Evolutionary conservation across 2,329 filamentous ascomycete genomes (phyloP).

Genomic region (Fusarium torreyae): DNA sequence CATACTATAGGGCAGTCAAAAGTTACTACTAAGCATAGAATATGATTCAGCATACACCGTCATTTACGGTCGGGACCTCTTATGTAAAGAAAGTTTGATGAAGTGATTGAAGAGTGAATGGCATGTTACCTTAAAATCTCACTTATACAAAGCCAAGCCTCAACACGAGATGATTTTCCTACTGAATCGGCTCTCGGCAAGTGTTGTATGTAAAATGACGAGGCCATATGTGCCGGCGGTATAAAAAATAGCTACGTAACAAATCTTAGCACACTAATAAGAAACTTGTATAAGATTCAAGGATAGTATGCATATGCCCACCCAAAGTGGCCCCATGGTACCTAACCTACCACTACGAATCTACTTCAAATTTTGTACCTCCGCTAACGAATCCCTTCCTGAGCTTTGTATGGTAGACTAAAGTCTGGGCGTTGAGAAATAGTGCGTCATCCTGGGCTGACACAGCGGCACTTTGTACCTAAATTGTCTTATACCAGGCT

Average conservation of each 20-base stretch:
- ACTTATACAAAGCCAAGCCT: slow-evolving; percentile 24
- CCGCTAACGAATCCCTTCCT: neutral
- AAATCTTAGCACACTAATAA: neutral
- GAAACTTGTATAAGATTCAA: slow-evolving; percentile 7
- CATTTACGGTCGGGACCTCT: neutral
- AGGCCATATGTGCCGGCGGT: neutral
- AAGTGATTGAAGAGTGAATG: neutral
- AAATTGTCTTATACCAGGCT: neutral
- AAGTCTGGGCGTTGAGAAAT: slow-evolving; percentile 1
- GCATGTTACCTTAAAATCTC: neutral
- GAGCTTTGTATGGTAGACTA: neutral
- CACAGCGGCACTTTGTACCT: neutral
- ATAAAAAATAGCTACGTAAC: slow-evolving; percentile 1
- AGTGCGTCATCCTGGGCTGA: slow-evolving; percentile 26
- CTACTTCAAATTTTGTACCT: neutral
- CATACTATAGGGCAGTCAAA: slow-evolving; percentile 42
- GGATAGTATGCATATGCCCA: slow-evolving; percentile 3
- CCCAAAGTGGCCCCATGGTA: slow-evolving; percentile 9
- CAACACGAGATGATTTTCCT: slow-evolving; percentile 28
- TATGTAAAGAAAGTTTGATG: neutral
- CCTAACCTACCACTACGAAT: neutral
- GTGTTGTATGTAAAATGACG: slow-evolving; percentile 10
- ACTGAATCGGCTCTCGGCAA: slow-evolving; percentile 23
- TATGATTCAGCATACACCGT: slow-evolving; percentile 26
- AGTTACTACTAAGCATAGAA: slow-evolving; percentile 43